These are phyloP conservation scores for Lactifluus piperatus DNA, from an alignment of 768 basidiomycete species.

Conservation along the genomic window DNA sequence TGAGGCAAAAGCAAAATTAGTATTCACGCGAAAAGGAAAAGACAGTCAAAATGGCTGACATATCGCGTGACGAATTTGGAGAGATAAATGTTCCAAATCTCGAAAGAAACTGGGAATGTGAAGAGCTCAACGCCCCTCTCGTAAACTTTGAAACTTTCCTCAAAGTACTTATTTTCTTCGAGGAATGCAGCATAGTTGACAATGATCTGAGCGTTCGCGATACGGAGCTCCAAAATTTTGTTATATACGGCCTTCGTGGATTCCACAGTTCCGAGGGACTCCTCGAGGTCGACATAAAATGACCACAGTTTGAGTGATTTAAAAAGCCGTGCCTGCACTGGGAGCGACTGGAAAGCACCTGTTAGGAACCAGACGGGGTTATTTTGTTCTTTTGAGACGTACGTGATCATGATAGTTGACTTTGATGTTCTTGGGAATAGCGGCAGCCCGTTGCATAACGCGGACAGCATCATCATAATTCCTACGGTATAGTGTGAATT, in stretches of 20 bases:
- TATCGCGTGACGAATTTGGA: constrained; percentile 97
- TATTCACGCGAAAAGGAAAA: not conserved
- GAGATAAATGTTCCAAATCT: constrained; percentile 98
- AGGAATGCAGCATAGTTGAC: constrained; percentile 96
- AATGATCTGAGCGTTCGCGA: constrained; percentile 96
- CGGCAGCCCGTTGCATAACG: constrained; percentile 95
- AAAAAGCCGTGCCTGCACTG: constrained; percentile 86
- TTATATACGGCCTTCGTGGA: constrained; percentile 90
- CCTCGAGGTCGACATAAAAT: constrained; percentile 95
- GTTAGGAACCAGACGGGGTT: not conserved
- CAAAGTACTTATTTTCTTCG: constrained; percentile 97
- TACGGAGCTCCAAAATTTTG: constrained; percentile 91
- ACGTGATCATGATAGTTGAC: constrained; percentile 96
- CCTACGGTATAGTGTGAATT: constrained; percentile 35
- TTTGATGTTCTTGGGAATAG: constrained; percentile 81
- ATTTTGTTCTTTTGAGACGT: constrained; percentile 25
- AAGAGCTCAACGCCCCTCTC: constrained; percentile 96
- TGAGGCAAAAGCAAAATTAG: constrained; percentile 25
- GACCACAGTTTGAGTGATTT: constrained; percentile 99
- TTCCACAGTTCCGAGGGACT: constrained; percentile 91
- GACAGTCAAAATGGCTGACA: constrained; percentile 38
- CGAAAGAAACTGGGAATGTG: constrained; percentile 96
- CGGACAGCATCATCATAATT: constrained; percentile 94
- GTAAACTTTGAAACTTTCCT: constrained; percentile 98
- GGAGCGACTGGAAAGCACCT: constrained; percentile 45